Conservation (phyloP, 768 basidiomycete genomes). For the Psilocybe cyanescens region DNA sequence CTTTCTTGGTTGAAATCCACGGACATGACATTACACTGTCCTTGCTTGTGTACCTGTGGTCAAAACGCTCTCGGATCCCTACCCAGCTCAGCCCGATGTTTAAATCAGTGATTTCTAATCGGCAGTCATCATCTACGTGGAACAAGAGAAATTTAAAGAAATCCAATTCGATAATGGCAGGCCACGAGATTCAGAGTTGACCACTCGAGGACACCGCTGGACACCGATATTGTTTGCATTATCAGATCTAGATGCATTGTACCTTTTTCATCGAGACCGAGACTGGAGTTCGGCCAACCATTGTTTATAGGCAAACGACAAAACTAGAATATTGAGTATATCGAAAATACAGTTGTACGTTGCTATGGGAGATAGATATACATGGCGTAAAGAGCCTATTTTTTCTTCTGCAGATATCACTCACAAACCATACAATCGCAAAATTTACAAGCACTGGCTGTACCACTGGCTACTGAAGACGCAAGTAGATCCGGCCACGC, state of each 20-base stretch:
- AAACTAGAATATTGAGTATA: neutral
- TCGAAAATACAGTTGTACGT: neutral
- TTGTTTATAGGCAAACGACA: neutral
- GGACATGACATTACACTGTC: neutral
- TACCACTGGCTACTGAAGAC: slow-evolving; percentile 11
- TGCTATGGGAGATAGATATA: neutral
- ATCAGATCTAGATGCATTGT: no score
- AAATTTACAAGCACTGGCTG: slow-evolving; percentile 10
- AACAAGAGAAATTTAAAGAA: no score
- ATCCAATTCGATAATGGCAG: no score
- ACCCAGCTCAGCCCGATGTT: no score
- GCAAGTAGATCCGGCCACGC: slow-evolving; percentile 12
- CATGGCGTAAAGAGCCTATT: neutral
- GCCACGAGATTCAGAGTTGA: no score
- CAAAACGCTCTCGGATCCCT: no score
- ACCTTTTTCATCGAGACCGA: neutral
- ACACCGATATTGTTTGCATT: no score
- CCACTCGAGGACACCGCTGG: no score
- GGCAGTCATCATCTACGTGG: no score
- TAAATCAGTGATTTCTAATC: no score
- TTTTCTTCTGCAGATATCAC: neutral
- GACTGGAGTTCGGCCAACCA: neutral
- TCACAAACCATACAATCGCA: neutral
- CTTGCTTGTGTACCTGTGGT: neutral
- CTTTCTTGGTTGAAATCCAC: neutral